phyloP scores from a whole-genome alignment of 108 stramenopile genomes.

The Fistulifera solaris region DNA sequence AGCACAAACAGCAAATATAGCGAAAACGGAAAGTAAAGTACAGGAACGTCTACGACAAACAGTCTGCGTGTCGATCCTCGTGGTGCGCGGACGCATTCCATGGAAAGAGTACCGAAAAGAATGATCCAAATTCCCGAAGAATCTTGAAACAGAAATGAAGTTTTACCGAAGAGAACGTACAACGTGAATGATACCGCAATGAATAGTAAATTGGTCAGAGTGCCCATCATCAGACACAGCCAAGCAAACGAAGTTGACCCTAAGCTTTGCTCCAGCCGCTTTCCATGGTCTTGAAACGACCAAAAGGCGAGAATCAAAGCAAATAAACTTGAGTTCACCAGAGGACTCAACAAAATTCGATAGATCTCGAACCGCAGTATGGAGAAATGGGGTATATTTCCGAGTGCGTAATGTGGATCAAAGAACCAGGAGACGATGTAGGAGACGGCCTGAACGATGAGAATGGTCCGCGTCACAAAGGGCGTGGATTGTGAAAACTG shows the following conservation, averaged over 20 bases:
- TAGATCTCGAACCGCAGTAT: slow-evolving; percentile 69
- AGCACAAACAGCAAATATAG: slow-evolving; percentile 62
- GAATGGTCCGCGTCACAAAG: slow-evolving; percentile 52
- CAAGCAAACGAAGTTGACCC: slow-evolving; percentile 64
- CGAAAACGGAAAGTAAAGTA: slow-evolving; percentile 61
- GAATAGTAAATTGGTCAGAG: slow-evolving; percentile 42
- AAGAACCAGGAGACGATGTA: slow-evolving; percentile 42
- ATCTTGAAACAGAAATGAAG: slow-evolving; percentile 19
- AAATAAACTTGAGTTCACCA: slow-evolving; percentile 49
- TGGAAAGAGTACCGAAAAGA: slow-evolving; percentile 53
- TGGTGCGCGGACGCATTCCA: slow-evolving; percentile 70
- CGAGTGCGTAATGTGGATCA: slow-evolving; percentile 39
- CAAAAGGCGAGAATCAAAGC: slow-evolving; percentile 60
- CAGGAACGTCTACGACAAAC: slow-evolving; percentile 56
- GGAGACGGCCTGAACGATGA: slow-evolving; percentile 47
- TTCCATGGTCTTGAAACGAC: slow-evolving; percentile 54
- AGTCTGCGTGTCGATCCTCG: slow-evolving; percentile 40
- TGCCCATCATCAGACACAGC: slow-evolving; percentile 43
- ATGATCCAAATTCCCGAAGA: slow-evolving; percentile 64
- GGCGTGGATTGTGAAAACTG: slow-evolving; percentile 56
- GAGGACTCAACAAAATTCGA: slow-evolving; percentile 56
- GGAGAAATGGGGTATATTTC: slow-evolving; percentile 65
- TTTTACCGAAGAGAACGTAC: slow-evolving; percentile 28
- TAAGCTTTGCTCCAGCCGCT: slow-evolving; percentile 54
- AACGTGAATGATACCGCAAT: slow-evolving; percentile 31